Conservation (phyloP, 2,329 filamentous ascomycete genomes). For the Exophiala dermatitidis region DNA sequence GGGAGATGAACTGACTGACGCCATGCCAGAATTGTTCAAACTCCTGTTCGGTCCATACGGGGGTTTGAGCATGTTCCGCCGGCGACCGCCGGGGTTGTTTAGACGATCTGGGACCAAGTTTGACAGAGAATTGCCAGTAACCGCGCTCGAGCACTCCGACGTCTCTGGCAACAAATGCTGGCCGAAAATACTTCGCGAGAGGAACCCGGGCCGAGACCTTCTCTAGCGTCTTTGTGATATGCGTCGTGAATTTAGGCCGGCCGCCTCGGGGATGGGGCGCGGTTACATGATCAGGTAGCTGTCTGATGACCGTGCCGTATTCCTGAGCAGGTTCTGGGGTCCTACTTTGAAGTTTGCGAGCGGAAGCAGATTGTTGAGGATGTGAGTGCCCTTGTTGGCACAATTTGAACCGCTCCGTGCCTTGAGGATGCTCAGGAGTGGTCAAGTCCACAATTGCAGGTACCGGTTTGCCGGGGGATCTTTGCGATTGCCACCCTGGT, state of each 20-base stretch:
- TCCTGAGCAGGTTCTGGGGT: background rate
- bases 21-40: conserved; percentile 40
- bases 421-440: conserved; percentile 4
- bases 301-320: background rate
- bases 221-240: conserved; percentile 52
- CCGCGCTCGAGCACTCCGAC: conserved; percentile 62
- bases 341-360: background rate
- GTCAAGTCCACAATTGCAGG: conserved; percentile 6
- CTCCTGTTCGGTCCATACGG: conserved; percentile 29
- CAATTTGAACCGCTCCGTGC: background rate
- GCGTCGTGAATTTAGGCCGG: conserved; percentile 31
- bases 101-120: conserved; percentile 39
- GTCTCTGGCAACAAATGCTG: conserved; percentile 42
- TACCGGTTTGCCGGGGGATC: background rate
- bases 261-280: conserved; percentile 10
- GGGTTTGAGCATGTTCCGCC: conserved; percentile 28
- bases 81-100: conserved; percentile 30
- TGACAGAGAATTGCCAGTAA: conserved; percentile 63
- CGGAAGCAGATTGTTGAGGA: background rate
- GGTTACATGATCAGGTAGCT: conserved; percentile 7
- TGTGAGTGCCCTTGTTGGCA: background rate
- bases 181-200: conserved; percentile 49
- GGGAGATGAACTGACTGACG: conserved; percentile 34
- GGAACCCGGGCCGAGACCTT: conserved; percentile 50
- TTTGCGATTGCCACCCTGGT: background rate